Conservation (phyloP, 257 asterid species). For the Solanum chaucha region DNA sequence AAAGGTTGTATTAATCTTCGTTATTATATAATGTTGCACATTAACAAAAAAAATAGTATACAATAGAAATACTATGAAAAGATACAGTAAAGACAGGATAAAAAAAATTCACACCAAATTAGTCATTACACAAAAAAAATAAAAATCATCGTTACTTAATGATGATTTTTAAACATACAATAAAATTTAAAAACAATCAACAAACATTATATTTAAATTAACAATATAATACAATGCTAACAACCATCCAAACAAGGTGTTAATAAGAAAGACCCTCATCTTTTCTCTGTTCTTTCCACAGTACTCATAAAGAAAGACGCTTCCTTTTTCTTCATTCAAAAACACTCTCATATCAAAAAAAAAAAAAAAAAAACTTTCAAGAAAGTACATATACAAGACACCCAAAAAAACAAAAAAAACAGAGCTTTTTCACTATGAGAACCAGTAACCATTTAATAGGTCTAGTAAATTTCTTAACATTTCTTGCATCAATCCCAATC, state of each 20-base stretch:
- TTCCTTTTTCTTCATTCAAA: background rate
- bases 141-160: too few species aligned
- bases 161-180: too few species aligned
- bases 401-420: background rate
- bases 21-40: too few species aligned
- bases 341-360: background rate
- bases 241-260: background rate
- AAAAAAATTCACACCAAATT: background rate
- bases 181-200: too few species aligned
- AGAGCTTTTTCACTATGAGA: slow-evolving; percentile 26
- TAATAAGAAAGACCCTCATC: background rate
- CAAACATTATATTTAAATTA: too few species aligned
- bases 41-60: too few species aligned
- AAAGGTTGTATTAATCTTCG: too few species aligned
- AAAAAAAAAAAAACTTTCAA: background rate
- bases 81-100: too few species aligned
- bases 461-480: slow-evolving; percentile 41
- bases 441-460: slow-evolving; percentile 68
- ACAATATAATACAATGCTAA: too few species aligned
- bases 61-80: too few species aligned
- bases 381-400: background rate
- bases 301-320: background rate
- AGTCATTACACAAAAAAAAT: too few species aligned
- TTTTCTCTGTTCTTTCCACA: background rate
- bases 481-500: slow-evolving; percentile 63